Base-by-base conservation (phyloP, 2,329 filamentous ascomycete genomes). In the Penicillium sp. region DNA sequence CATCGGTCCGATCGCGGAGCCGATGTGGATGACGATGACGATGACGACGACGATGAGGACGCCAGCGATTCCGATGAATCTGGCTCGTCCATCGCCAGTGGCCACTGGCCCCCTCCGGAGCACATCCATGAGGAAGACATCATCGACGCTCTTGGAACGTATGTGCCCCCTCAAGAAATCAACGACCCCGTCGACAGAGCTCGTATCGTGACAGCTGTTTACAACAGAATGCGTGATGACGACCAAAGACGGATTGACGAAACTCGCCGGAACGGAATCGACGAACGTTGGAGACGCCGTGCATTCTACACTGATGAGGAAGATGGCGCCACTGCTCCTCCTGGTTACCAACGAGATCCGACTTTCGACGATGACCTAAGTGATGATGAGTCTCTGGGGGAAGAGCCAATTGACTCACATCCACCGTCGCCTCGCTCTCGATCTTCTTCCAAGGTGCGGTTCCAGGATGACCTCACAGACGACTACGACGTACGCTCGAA, bases 291-390 rank as follows among this genome's bases (percentile, higher is more conserved):
- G 87, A 80, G 79, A 58, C 78, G 86, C 48, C 77, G 88, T 37
- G 81, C 84, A 31, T 94, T 93, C 58, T 94, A 93, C 59, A 78
- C 89, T 0, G 88, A 94, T 47, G 85, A 89, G 66, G 89, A 94
- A 70, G 88, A 94, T 65, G 88, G 88, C 2, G 78, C 80, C 8
- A 64, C 68, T n/a, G 74, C 79, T 1, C 85, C 85, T 0, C 73
- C 78, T 6, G 81, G 79, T 22, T 89, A 84, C 44, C 59, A 66
- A 27, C 67, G 66, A 32, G 68, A 72, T n/a, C 65, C 70, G 6
- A 63, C 63, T 40, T 63, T 66, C n/a, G 55, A 69, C 13, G 57
- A 69, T 34, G 61, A 64, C 14, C 56, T 62, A 74, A 73, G 77
- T 18, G 74, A 78, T 6, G 76, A 79, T 4, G 76, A 79, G 34